phyloP scores from a whole-genome alignment of 192 early-diverging fungal species.

The Coemansia sp. region DNA sequence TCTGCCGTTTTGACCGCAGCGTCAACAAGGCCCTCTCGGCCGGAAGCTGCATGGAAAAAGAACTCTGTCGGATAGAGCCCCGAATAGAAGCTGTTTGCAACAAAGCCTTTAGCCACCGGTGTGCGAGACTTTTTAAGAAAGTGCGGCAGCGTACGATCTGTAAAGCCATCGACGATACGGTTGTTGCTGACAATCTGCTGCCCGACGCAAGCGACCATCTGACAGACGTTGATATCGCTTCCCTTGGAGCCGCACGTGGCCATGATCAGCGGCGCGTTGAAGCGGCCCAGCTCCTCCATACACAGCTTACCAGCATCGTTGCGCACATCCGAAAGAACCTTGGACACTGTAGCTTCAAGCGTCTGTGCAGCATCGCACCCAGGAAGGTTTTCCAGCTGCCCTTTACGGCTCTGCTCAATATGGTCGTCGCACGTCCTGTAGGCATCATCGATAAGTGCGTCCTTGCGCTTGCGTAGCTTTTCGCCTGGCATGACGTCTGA shows the following conservation, averaged over 20 bases:
- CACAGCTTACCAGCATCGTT: slow-evolving; percentile 90
- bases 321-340: slow-evolving; percentile 87
- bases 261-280: slow-evolving; percentile 99
- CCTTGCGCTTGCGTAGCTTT: slow-evolving; percentile 77
- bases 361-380: slow-evolving; percentile 89
- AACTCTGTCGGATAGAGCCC: slow-evolving; percentile 98
- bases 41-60: slow-evolving; percentile 98
- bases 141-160: slow-evolving; percentile 94
- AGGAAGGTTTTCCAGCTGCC: slow-evolving; percentile 78
- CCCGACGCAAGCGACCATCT: slow-evolving; percentile 99
- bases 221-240: slow-evolving; percentile 96
- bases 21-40: slow-evolving; percentile 99
- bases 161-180: slow-evolving; percentile 97
- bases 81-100: slow-evolving; percentile 93
- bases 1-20: slow-evolving; percentile 99
- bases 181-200: slow-evolving; percentile 98
- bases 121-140: slow-evolving; percentile 92
- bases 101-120: slow-evolving; percentile 97
- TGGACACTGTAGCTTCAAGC: slow-evolving; percentile 84
- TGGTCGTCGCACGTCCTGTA: slow-evolving; percentile 84
- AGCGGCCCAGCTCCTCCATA: slow-evolving; percentile 88
- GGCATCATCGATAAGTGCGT: slow-evolving; percentile 74
- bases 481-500: slow-evolving; percentile 93
- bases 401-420: slow-evolving; percentile 69
- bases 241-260: slow-evolving; percentile 99